A percentile compares a stretch with the other conserved stretches of the same genome.
Conservation (phyloP, 192 early-diverging fungal species). For the Cladochytrium replicatum region DNA sequence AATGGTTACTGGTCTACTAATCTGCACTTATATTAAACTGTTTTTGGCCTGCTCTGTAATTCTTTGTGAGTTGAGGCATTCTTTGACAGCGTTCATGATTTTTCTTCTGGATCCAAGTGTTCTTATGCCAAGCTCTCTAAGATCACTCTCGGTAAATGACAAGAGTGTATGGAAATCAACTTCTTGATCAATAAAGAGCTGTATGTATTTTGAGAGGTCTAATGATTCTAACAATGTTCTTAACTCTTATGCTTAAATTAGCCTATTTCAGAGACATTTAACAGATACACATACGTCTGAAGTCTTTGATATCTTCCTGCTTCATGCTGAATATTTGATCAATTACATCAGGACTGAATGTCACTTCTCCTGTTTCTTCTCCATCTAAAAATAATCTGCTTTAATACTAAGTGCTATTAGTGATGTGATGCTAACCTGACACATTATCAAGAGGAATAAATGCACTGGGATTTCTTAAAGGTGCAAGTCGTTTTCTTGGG, state of each 20-base stretch:
- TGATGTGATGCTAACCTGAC: too few species aligned
- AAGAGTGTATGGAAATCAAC: constrained; percentile 39
- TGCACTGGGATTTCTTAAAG: too few species aligned
- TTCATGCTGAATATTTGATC: constrained; percentile 20
- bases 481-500: too few species aligned
- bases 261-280: too few species aligned
- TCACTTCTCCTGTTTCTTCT: not conserved
- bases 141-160: constrained; percentile 30
- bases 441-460: too few species aligned
- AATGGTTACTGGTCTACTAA: too few species aligned
- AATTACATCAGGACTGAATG: constrained; percentile 17
- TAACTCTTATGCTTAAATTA: too few species aligned
- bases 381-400: too few species aligned
- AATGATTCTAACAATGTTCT: constrained; percentile 23
- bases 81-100: constrained; percentile 30
- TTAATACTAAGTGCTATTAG: too few species aligned
- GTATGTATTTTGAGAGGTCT: constrained; percentile 26
- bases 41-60: too few species aligned
- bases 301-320: constrained; percentile 14
- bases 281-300: constrained; percentile 1
- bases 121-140: constrained; percentile 38
- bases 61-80: too few species aligned
- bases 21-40: too few species aligned
- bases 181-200: constrained; percentile 37
- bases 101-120: constrained; percentile 42